These are phyloP conservation scores for Xylaria venustula DNA, from an alignment of 495 filamentous ascomycete genomes.

Conservation along the genomic window DNA sequence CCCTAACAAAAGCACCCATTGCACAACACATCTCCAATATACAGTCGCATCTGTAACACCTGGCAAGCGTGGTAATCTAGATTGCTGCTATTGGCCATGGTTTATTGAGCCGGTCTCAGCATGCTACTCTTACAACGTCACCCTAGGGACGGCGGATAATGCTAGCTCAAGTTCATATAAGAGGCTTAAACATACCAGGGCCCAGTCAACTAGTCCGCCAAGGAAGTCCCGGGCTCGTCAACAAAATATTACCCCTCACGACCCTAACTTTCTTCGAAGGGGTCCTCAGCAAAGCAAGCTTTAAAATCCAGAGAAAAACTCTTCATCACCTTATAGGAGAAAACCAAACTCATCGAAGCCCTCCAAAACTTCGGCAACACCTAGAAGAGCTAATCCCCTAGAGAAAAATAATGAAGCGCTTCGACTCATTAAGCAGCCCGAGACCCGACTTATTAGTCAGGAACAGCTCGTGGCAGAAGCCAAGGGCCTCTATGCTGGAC, in stretches of 20 bases:
- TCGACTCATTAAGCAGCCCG: constrained; percentile 33
- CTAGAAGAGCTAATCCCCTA: not conserved
- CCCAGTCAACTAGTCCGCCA: constrained; percentile 19
- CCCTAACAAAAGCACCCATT: too few species aligned
- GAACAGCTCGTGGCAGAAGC: constrained; percentile 63
- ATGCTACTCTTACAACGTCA: too few species aligned
- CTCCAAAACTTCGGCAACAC: not conserved
- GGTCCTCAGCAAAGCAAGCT: constrained; percentile 29
- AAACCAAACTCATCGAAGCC: constrained; percentile 5
- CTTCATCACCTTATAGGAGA: constrained; percentile 18
- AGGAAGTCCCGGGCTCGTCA: constrained; percentile 24
- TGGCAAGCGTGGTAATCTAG: too few species aligned
- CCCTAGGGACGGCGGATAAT: not conserved
- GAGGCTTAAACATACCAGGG: constrained; percentile 17
- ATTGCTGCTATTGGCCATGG: too few species aligned
- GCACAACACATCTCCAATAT: too few species aligned
- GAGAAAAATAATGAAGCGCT: constrained; percentile 20
- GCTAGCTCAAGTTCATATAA: constrained; percentile 15
- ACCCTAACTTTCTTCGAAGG: constrained; percentile 32
- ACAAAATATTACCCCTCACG: constrained; percentile 13
- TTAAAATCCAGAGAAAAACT: constrained; percentile 32
- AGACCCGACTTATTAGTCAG: constrained; percentile 58
- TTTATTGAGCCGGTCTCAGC: too few species aligned
- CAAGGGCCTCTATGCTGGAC: constrained; percentile 67
- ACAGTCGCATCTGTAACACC: too few species aligned